Evolutionary conservation across 2,329 filamentous ascomycete species (phyloP).

Genomic region (Parastagonospora avenae): DNA sequence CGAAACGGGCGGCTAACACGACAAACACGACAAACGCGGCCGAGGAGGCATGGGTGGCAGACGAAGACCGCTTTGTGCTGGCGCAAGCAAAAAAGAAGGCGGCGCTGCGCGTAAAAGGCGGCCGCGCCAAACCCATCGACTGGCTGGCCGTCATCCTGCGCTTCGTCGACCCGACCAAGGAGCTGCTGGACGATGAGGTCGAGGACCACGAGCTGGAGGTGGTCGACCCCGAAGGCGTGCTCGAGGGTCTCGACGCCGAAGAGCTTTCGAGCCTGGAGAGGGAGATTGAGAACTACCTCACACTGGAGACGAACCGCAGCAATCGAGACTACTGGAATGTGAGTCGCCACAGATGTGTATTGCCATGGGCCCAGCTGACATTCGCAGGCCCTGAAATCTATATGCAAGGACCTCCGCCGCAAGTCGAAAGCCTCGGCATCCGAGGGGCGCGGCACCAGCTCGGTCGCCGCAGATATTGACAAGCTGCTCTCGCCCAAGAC

Average conservation of each 20-base stretch:
- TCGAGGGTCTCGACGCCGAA: constrained; percentile 70
- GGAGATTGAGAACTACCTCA: constrained; percentile 79
- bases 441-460: constrained; percentile 77
- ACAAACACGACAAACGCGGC: constrained; percentile 52
- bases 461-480: constrained; percentile 87
- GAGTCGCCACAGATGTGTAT: constrained; percentile 22
- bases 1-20: constrained; percentile 52
- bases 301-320: constrained; percentile 75
- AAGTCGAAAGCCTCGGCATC: constrained; percentile 64
- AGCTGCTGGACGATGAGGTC: constrained; percentile 79
- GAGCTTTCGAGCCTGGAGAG: constrained; percentile 78
- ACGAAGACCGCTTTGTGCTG: constrained; percentile 94
- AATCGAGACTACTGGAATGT: constrained; percentile 89
- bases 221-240: constrained; percentile 78
- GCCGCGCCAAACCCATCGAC: constrained; percentile 89
- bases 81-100: constrained; percentile 98
- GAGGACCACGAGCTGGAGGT: constrained; percentile 78
- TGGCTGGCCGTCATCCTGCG: constrained; percentile 89
- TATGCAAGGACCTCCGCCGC: constrained; percentile 77
- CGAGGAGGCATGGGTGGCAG: constrained; percentile 75
- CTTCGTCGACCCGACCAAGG: constrained; percentile 82
- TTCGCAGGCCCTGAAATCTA: constrained; percentile 73
- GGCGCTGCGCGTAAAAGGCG: constrained; percentile 89
- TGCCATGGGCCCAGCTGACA: constrained; percentile 27
- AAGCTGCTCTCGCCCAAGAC: constrained; percentile 83